Percentiles rank a stretch among this genome's conserved stretches.
Evolutionary conservation across 805 yeast species (phyloP).

Genomic region (Metschnikowia lunata): DNA sequence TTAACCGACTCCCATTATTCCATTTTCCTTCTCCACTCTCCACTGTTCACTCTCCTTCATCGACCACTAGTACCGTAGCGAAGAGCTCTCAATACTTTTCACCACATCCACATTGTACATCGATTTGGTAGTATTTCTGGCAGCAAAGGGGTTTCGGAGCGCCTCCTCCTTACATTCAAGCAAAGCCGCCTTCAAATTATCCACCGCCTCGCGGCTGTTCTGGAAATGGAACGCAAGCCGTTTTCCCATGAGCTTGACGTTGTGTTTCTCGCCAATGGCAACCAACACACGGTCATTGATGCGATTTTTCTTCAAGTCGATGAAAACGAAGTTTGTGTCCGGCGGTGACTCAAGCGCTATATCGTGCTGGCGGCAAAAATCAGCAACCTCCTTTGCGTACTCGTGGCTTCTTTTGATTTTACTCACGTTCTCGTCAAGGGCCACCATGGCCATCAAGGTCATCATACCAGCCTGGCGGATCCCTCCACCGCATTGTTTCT

Average conservation of each 20-base stretch:
- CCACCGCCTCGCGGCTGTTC: constrained; percentile 28
- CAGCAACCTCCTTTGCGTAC: constrained; percentile 50
- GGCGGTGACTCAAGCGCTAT: constrained; percentile 68
- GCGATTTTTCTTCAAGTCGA: constrained; percentile 51
- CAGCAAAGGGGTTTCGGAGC: constrained; percentile 41
- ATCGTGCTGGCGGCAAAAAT: constrained; percentile 49
- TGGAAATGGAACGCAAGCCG: constrained; percentile 77
- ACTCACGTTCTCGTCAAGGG: constrained; percentile 69
- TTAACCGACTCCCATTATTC: too few species aligned
- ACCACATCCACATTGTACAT: constrained; percentile 9
- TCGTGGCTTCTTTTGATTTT: constrained; percentile 48
- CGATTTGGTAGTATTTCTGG: not conserved
- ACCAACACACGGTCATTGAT: constrained; percentile 55
- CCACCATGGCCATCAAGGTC: constrained; percentile 74
- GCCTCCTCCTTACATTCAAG: constrained; percentile 55
- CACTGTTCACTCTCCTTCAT: too few species aligned
- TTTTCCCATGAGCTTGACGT: constrained; percentile 63
- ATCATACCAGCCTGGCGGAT: constrained; percentile 84
- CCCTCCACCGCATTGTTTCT: constrained; percentile 92
- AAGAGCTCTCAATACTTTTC: not conserved
- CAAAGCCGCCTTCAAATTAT: constrained; percentile 45
- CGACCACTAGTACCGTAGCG: too few species aligned
- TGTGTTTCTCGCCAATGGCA: constrained; percentile 52
- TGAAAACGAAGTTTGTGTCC: constrained; percentile 78
- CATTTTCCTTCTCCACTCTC: too few species aligned